A percentile compares a stretch with the other conserved stretches of the same genome.
These are phyloP conservation scores for Geranomyces variabilis DNA, from an alignment of 192 early-diverging fungal species.

Conservation along the genomic window DNA sequence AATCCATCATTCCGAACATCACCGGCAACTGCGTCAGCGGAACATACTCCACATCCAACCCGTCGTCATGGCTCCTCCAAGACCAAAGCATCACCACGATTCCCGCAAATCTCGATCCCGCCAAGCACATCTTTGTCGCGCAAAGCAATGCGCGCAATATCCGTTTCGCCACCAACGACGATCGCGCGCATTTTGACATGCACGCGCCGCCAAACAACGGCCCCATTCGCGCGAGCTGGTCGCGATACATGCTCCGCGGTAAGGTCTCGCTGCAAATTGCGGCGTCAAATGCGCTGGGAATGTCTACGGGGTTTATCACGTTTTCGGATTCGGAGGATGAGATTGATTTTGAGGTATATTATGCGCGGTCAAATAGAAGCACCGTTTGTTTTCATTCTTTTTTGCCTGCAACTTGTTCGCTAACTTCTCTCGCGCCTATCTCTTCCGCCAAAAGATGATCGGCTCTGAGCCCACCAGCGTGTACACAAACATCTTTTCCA, in stretches of 20 bases:
- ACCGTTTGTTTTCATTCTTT: no score
- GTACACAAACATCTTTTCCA: neutral
- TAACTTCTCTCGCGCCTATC: no score
- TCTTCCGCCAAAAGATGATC: no score
- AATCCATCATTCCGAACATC: neutral
- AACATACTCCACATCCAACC: neutral
- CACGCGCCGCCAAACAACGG: neutral
- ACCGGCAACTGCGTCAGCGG: conserved; percentile 2
- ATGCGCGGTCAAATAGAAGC: no score
- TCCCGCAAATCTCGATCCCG: neutral
- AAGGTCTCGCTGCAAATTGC: neutral
- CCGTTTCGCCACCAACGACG: neutral
- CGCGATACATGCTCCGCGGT: neutral
- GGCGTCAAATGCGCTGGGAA: neutral
- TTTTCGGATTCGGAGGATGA: neutral
- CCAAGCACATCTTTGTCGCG: neutral
- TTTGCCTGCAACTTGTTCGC: no score
- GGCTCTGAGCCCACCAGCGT: neutral
- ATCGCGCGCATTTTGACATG: neutral
- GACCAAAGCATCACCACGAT: neutral
- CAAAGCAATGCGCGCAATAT: neutral
- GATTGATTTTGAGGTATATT: neutral
- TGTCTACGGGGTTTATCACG: neutral
- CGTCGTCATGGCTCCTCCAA: neutral
- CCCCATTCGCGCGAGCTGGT: neutral